Conservation (phyloP, 305 asterid species). For the Solanum hybrid region DNA sequence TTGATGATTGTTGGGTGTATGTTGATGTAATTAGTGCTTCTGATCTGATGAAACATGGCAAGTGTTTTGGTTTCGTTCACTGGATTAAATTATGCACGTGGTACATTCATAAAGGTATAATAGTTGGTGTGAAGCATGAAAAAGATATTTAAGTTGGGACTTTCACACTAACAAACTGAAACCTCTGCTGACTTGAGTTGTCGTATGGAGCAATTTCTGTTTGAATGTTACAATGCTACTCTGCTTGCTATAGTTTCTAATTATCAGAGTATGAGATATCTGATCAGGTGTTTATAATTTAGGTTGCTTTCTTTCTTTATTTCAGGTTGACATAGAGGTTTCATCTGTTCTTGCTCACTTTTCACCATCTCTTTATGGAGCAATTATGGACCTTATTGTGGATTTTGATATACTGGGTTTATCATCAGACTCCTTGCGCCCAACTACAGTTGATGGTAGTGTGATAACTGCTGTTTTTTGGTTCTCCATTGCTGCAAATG, state of each 20-base stretch:
- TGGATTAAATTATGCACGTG: not conserved
- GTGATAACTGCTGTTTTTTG: constrained; percentile 27
- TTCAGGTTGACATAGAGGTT: constrained; percentile 58
- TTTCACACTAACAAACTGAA: constrained; percentile 3
- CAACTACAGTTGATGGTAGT: constrained; percentile 16
- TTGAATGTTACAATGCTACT: not conserved
- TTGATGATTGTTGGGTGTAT: not conserved
- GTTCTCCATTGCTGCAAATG: constrained; percentile 47
- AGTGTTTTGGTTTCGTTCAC: not conserved
- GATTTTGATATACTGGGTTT: constrained; percentile 36
- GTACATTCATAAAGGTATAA: not conserved
- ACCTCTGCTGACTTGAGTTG: not conserved
- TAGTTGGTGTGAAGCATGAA: not conserved
- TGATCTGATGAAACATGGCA: not conserved
- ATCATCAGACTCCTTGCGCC: constrained; percentile 27
- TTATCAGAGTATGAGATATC: not conserved
- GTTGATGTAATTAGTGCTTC: not conserved
- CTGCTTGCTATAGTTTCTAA: constrained; percentile 1
- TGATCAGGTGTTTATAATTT: constrained; percentile 2
- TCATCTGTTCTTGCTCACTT: constrained; percentile 58
- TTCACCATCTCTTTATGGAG: constrained; percentile 51
- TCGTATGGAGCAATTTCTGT: not conserved
- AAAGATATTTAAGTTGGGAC: not conserved
- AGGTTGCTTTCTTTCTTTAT: constrained; percentile 20
- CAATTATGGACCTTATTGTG: constrained; percentile 41